Evolutionary conservation across 108 stramenopile genomes (phyloP).

Genomic region (Nitzschia sp.): DNA sequence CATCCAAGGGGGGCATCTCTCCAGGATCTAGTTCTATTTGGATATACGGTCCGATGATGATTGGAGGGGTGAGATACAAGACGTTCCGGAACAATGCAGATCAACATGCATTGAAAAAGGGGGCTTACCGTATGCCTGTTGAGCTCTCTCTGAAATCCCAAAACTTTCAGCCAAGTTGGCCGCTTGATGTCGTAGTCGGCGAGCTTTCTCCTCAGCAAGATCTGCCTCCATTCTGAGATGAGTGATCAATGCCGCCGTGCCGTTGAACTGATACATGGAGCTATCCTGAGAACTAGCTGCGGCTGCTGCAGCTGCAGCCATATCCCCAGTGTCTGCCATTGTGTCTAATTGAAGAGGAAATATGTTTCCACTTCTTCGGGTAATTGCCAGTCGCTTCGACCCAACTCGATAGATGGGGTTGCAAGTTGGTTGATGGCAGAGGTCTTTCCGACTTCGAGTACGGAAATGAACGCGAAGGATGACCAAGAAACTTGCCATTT

Average conservation of each 20-base stretch:
- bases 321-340: slow-evolving; percentile 4
- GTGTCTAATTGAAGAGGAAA: not conserved
- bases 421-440: too few relatives aligned
- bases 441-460: not conserved
- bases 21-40: slow-evolving; percentile 15
- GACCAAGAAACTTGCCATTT: slow-evolving; percentile 1
- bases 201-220: slow-evolving; percentile 41
- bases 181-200: slow-evolving; percentile 42
- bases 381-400: not conserved
- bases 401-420: too few relatives aligned
- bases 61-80: too few relatives aligned
- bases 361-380: not conserved
- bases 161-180: slow-evolving; percentile 28
- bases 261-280: slow-evolving; percentile 5
- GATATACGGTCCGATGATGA: not conserved
- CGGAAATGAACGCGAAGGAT: not conserved
- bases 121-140: slow-evolving; percentile 31
- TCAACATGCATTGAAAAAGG: not conserved
- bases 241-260: slow-evolving; percentile 31
- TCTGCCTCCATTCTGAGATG: slow-evolving; percentile 46
- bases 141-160: slow-evolving; percentile 32
- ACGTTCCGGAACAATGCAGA: too few relatives aligned
- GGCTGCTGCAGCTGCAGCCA: slow-evolving; percentile 11
- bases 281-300: slow-evolving; percentile 2
- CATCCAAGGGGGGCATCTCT: slow-evolving; percentile 48